Conservation (phyloP, 352 stramenopile species). For the Globisporangium sylvaticum region DNA sequence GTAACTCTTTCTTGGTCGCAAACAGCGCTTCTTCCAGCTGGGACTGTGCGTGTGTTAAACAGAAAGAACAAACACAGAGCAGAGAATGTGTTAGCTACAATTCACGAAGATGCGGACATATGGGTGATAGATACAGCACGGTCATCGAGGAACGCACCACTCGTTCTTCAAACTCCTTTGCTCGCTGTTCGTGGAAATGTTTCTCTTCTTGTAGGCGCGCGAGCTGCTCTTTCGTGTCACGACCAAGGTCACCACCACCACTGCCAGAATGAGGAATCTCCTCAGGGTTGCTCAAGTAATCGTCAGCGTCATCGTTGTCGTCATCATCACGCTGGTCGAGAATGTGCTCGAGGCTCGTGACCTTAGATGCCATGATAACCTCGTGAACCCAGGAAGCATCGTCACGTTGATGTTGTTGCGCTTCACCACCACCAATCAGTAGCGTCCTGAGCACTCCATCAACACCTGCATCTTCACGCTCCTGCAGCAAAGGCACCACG, state of each 20-base stretch:
- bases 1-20: conserved; percentile 32
- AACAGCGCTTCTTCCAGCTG: conserved; percentile 32
- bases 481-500: conserved; percentile 14
- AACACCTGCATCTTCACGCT: too few species aligned
- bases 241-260: background rate
- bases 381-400: background rate
- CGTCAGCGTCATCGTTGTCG: too few species aligned
- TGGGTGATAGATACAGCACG: too few species aligned
- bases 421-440: too few species aligned
- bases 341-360: background rate
- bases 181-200: conserved; percentile 7
- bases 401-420: too few species aligned
- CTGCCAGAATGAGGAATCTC: background rate
- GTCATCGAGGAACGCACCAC: background rate
- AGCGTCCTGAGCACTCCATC: too few species aligned
- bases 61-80: background rate
- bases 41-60: conserved; percentile 12
- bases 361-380: background rate
- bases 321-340: too few species aligned
- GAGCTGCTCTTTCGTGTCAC: background rate
- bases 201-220: conserved; percentile 21
- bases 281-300: too few species aligned
- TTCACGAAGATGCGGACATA: too few species aligned
- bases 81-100: too few species aligned
- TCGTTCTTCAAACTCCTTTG: background rate